Evolutionary conservation across 1,284 basidiomycete genomes (phyloP), one percentile per base, ranked within the genome.

Genomic region (Tilletia walkeri): DNA sequence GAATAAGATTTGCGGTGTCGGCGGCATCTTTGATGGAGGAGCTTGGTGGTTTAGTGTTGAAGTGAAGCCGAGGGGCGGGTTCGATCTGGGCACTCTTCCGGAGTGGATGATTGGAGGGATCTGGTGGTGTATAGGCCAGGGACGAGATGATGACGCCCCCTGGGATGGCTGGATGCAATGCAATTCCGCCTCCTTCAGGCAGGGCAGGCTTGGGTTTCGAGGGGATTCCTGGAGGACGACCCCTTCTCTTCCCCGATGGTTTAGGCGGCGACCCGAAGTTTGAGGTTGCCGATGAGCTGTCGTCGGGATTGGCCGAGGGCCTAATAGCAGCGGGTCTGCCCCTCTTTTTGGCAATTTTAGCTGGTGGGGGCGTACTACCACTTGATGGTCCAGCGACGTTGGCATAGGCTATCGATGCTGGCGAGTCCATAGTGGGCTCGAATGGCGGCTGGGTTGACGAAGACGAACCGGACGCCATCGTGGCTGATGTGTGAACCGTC

Each of bases 1-100:
- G 77, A 45, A 83, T 80, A 7, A 48, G 48, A 9, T n/a, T 41
- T 14, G 59, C 16, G 9, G 7, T 38, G 16, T 18, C 14, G 34
- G 38, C 36, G 9, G 34, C 45, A 36, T 10, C 30, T 14, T 24
- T 10, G 7, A 10, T 20, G 12, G 45, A 14, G 0, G 18, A 16
- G 39, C 16, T 39, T 12, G 65, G 41, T 9, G 18, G 41, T 5
- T 18, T 24, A n/a, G 34, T 20, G 41, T 66, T 49, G 41, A 66
- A 66, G 18, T 24, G 3, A 7, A 66, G 65, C 38, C 39, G n/a
- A 18, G 41, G 24, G 3, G 65, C 65, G 14, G 24, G 45, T 30
- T 49, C 65, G 65, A 66, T n/a, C 6, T 20, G 9, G 20, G 41
- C 65, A 3, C 24, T 18, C 41, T 66, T 66, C n/a, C 65, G 65